Evolutionary conservation across 805 yeast genomes (phyloP).

Genomic region (Candida sithepensis): DNA sequence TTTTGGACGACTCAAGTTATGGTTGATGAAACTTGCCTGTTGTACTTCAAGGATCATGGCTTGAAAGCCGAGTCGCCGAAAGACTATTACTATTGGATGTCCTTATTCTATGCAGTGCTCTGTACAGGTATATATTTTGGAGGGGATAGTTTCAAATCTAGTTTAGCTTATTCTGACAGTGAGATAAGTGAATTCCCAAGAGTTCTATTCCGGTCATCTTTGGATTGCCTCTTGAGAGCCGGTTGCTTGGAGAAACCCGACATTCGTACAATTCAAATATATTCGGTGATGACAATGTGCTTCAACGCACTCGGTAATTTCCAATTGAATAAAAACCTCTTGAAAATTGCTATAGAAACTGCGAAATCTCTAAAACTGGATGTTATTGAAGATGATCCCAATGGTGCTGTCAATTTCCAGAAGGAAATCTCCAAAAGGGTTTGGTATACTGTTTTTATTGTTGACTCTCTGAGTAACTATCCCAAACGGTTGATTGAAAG

Average conservation of each 20-base stretch:
- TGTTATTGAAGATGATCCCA: conserved; percentile 1
- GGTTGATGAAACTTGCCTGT: conserved; percentile 9
- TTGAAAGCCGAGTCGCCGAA: conserved; percentile 10
- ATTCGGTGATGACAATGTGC: conserved; percentile 22
- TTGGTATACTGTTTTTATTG: conserved; percentile 24
- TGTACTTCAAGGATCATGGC: conserved; percentile 7
- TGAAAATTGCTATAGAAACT: conserved; percentile 18
- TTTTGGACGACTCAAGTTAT: conserved; percentile 17
- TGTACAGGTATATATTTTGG: conserved; percentile 24
- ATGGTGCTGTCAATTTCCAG: conserved; percentile 9
- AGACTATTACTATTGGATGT: conserved; percentile 26
- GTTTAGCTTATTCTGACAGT: conserved; percentile 8
- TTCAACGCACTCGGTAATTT: conserved; percentile 24
- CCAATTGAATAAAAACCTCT: conserved; percentile 18
- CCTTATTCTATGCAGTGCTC: conserved; percentile 20
- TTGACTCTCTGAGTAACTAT: conserved; percentile 24
- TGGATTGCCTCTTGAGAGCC: conserved; percentile 20
- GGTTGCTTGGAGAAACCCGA: conserved; percentile 23
- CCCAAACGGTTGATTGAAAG: conserved; percentile 19
- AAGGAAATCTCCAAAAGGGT: conserved; percentile 21
- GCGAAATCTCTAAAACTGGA: conserved; percentile 16
- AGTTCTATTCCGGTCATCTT: conserved; percentile 20
- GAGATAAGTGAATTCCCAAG: conserved; percentile 15
- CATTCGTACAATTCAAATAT: conserved; percentile 22
- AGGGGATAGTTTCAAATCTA: conserved; percentile 10